These are phyloP conservation scores for Xylariaceae sp. DNA, from an alignment of 2,329 filamentous ascomycete species.

Conservation along the genomic window DNA sequence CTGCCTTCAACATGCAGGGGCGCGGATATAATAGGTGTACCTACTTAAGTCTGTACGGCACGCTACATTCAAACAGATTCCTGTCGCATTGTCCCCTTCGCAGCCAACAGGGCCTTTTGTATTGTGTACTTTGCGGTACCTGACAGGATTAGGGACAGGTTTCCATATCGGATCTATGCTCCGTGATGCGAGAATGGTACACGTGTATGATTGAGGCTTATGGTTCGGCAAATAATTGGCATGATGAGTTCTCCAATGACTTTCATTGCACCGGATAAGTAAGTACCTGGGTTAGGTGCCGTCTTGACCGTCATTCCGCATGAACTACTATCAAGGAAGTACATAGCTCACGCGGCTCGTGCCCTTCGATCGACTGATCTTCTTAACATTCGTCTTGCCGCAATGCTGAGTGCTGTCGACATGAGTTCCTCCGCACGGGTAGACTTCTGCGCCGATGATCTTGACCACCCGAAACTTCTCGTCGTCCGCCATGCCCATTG, in stretches of 20 bases:
- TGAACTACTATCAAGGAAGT: slow-evolving; percentile 20
- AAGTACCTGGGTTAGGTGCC: neutral
- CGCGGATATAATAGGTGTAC: too few species aligned
- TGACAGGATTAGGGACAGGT: neutral
- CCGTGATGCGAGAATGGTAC: neutral
- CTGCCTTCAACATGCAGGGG: too few species aligned
- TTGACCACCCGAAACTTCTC: slow-evolving; percentile 62
- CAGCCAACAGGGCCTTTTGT: neutral
- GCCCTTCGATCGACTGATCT: slow-evolving; percentile 61
- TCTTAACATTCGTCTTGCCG: slow-evolving; percentile 58
- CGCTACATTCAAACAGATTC: too few species aligned
- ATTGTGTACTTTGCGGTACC: neutral
- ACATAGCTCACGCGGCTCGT: slow-evolving; percentile 52
- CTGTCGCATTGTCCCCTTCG: too few species aligned
- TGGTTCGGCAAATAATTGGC: slow-evolving; percentile 2
- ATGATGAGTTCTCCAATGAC: slow-evolving; percentile 1
- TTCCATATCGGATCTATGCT: neutral
- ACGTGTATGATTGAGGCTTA: neutral
- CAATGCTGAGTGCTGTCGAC: slow-evolving; percentile 54
- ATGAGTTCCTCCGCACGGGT: slow-evolving; percentile 73
- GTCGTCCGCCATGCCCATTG: slow-evolving; percentile 35
- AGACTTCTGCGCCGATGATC: slow-evolving; percentile 62
- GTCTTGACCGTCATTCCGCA: neutral
- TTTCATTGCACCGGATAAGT: neutral
- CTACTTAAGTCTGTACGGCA: too few species aligned